Evolutionary conservation across 495 filamentous ascomycete genomes (phyloP), one percentile per base, ranked within the genome.

Genomic region (Aspergillus leporis): DNA sequence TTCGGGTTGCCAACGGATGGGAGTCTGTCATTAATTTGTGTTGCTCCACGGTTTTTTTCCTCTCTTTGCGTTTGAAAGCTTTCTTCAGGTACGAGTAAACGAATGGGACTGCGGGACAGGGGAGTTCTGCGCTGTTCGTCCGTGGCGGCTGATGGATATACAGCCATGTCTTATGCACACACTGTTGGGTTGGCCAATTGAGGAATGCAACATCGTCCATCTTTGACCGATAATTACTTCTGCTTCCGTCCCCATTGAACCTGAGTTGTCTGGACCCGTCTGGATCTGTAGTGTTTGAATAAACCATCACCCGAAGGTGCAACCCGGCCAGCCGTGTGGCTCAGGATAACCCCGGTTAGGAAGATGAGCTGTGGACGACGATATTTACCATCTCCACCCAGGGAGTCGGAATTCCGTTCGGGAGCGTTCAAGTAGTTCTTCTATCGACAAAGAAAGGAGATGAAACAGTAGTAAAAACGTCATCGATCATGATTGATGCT

Each of bases 61-160:
- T 47, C 56, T 56, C 53, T 56, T 62, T 54, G 46, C 55, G 55
- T 53, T 61, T 52, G 56, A 58, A 22, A 38, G 51, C 30, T 38
- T 41, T 36, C 28, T 62, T 53, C 57, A 61, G 50, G 54, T 55
- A 57, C 51, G 36, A 58, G 55, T 61, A 48, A 50, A 66, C 53
- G 60, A 68, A 64, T 61, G 65, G 67, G 68, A 56, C 61, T 67
- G 63, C 54, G 60, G 67, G 66, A 66, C 65, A 69, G 53, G 57
- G 69, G 68, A 68, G 63, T 69, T 69, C 59, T 63, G 66, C 61
- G 63, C 65, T 64, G 54, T 65, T 69, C 66, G 56, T 61, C 30
- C 46, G 53, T 52, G 60, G 63, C 50, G 59, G 59, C 59, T 55
- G 56, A 58, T 61, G 55, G 51, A 56, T 46, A 56, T 65, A 45